These are phyloP conservation scores for Phytophthora sojae DNA, from an alignment of 352 stramenopile genomes.

Conservation along the genomic window DNA sequence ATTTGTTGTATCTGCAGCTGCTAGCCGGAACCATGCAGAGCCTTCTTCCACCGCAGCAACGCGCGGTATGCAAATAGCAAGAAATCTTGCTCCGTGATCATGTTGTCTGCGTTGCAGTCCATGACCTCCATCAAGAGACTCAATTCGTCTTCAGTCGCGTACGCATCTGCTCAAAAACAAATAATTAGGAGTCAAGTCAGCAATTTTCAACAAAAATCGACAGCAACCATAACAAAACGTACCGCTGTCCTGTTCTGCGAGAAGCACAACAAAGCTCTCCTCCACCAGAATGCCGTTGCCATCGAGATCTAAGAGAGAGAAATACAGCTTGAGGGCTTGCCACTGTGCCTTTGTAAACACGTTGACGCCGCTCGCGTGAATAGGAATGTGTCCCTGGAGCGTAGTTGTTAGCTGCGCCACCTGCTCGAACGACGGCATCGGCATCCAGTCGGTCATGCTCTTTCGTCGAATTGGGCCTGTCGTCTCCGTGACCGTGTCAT, in stretches of 20 bases:
- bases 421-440: slow-evolving; percentile 46
- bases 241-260: slow-evolving; percentile 85
- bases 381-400: slow-evolving; percentile 37
- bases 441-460: slow-evolving; percentile 50
- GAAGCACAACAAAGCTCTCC: slow-evolving; percentile 83
- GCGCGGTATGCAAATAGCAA: slow-evolving; percentile 84
- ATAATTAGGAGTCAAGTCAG: neutral
- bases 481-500: slow-evolving; percentile 32
- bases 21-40: slow-evolving; percentile 37
- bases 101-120: slow-evolving; percentile 78
- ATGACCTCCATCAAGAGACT: slow-evolving; percentile 81
- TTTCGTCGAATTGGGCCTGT: slow-evolving; percentile 42
- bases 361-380: slow-evolving; percentile 44
- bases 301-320: slow-evolving; percentile 72
- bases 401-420: slow-evolving; percentile 42
- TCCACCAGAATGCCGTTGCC: slow-evolving; percentile 77
- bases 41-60: slow-evolving; percentile 71
- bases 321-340: slow-evolving; percentile 82
- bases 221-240: slow-evolving; percentile 17
- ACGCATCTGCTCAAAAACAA: slow-evolving; percentile 59
- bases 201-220: neutral
- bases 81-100: slow-evolving; percentile 85
- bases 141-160: slow-evolving; percentile 85
- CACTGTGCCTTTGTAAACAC: slow-evolving; percentile 80
- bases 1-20: slow-evolving; percentile 8